Percentiles rank a stretch among this genome's conserved stretches.
Conservation (phyloP, 2,329 filamentous ascomycete genomes). For the Fusarium equiseti region DNA sequence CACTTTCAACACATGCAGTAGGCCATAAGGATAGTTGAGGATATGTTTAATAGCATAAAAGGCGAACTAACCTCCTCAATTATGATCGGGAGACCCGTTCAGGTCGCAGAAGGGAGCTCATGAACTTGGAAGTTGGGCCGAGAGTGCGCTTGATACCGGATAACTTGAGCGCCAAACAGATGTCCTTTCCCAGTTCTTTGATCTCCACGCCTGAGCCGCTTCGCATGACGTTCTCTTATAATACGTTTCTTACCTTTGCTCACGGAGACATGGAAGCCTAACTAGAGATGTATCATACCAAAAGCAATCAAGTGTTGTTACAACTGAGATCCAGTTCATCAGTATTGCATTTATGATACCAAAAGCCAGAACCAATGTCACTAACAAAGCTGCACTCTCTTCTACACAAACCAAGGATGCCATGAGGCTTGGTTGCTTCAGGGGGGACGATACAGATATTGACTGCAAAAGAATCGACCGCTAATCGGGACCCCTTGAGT, state of each 20-base stretch:
- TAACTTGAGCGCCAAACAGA: not conserved
- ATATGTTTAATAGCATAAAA: not conserved
- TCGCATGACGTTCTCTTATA: accelerated
- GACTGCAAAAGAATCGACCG: not conserved
- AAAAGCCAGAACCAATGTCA: not conserved
- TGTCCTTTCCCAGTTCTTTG: not conserved
- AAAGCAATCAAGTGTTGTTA: not conserved
- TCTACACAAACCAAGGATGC: not conserved
- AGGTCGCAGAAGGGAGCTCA: not conserved
- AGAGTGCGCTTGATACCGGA: not conserved
- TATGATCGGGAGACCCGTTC: not conserved
- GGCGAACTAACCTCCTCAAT: not conserved
- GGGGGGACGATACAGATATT: not conserved
- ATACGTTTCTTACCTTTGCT: not conserved
- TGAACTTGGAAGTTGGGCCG: not conserved
- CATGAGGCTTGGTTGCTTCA: not conserved
- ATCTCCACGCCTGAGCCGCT: not conserved
- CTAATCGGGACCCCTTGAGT: not conserved
- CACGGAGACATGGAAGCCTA: not conserved
- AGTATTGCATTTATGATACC: not conserved
- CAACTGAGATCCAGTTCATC: not conserved
- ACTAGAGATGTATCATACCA: not conserved
- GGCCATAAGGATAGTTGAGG: accelerated
- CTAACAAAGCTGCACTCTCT: not conserved
- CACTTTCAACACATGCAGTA: not conserved